Base-by-base conservation (phyloP, 768 basidiomycete species). In the Mycena vulgaris region DNA sequence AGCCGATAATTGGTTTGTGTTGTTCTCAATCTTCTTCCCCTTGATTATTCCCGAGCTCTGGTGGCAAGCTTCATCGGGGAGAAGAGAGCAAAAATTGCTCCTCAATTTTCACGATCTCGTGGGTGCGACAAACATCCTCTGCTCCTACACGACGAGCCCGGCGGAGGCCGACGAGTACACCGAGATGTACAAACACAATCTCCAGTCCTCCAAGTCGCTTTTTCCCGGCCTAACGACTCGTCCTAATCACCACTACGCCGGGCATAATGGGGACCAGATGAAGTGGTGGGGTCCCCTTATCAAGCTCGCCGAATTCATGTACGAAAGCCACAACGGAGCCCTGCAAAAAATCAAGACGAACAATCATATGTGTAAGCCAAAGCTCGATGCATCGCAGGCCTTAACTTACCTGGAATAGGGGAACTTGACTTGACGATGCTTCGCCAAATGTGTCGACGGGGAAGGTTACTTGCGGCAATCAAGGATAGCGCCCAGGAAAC, bases 201-300 rank as follows among this genome's bases (percentile, higher is more conserved):
- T 59, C 19, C 40, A 25, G 1, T 27, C 58, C 27, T 59, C 58
- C 4, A 25, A 45, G 10, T 16, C 27, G 3, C 39, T 59, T 16
- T 59, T 59, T 23, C 58, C 58, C 27, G 27, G 13, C 7, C 58
- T 59, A 0, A 45, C 39, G 2, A 59, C 58, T 17, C 58, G 58
- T 3, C 58, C 58, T 11, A 59, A 59, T 14, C 58, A 59, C 27
- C 58, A 59, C 25, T 59, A 19, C 33, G 19, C 58, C 25, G 63
- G 70, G 53, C 72, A 74, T 47, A 52, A 42, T 30, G 37, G 13
- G 14, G 49, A 47, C 1, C 55, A 53, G 16, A 9, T 74, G 23
- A 70, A 66, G 56, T 67, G 59, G 58, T 74, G 72, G 72, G 72
- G 72, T 5, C 65, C 72, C 14, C 25, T 71, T 7, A 13, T 66